Conservation (phyloP, 148 eudicot genomes). For the Tetragonia tetragonoides region DNA sequence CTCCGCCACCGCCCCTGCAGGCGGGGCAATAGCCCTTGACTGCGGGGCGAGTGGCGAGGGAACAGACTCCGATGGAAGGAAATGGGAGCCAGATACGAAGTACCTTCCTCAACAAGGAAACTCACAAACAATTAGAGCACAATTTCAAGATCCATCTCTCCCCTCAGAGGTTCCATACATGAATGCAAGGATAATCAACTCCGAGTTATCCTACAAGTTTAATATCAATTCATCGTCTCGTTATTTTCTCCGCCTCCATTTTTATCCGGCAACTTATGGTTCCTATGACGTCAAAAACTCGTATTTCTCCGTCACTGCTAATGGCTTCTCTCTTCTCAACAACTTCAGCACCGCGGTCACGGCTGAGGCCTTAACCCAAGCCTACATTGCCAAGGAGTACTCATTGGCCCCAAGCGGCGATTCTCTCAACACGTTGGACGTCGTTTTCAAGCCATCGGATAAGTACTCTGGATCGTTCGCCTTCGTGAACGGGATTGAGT, state of each 20-base stretch:
- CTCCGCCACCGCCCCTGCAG: background rate
- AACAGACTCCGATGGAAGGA: constrained; percentile 50
- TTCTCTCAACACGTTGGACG: constrained; percentile 25
- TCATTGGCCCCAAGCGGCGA: constrained; percentile 33
- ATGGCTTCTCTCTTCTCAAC: constrained; percentile 49
- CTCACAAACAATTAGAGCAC: constrained; percentile 36
- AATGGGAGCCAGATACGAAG: constrained; percentile 62
- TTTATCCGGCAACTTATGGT: constrained; percentile 64
- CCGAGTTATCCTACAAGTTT: constrained; percentile 48
- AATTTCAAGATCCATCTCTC: constrained; percentile 68
- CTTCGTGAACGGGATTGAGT: constrained; percentile 76
- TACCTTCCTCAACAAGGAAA: constrained; percentile 35
- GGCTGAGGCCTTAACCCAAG: constrained; percentile 61
- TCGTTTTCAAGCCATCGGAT: constrained; percentile 54
- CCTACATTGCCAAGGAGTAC: constrained; percentile 69
- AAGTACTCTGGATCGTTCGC: constrained; percentile 44
- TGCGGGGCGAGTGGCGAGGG: constrained; percentile 51
- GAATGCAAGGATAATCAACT: constrained; percentile 58
- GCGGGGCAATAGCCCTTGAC: constrained; percentile 21
- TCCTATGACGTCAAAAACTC: constrained; percentile 46
- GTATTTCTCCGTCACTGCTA: constrained; percentile 49
- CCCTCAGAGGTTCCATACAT: constrained; percentile 71
- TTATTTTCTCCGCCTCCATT: constrained; percentile 55
- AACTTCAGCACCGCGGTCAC: constrained; percentile 74
- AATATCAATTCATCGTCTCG: constrained; percentile 36